These are phyloP conservation scores for Ophiocordyceps unilateralis DNA, from an alignment of 2,329 filamentous ascomycete species.

Conservation along the genomic window DNA sequence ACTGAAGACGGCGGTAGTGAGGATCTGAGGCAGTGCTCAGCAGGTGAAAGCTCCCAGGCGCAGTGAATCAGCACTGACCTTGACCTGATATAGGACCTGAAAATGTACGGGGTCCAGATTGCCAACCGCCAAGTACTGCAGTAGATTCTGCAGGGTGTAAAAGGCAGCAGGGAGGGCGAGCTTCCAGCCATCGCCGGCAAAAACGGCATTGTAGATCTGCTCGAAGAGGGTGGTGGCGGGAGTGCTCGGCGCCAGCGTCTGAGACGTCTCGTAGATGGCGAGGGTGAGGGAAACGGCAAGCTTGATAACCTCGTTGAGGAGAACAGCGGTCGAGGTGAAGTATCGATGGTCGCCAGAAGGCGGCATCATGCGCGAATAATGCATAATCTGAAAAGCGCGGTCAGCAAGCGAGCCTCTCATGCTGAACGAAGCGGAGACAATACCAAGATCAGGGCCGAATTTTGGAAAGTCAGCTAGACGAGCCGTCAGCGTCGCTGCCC, in stretches of 20 bases:
- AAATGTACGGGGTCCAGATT: conserved; percentile 89
- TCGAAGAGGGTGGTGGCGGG: conserved; percentile 66
- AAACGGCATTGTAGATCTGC: conserved; percentile 64
- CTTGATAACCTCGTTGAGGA: conserved; percentile 86
- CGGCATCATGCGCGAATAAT: conserved; percentile 93
- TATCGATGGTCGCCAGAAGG: conserved; percentile 68
- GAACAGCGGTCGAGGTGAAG: conserved; percentile 83
- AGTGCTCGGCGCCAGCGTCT: conserved; percentile 58
- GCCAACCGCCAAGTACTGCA: conserved; percentile 82
- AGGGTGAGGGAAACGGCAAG: conserved; percentile 72
- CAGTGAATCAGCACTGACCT: no score
- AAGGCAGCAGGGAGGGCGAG: conserved; percentile 73
- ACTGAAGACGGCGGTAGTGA: conserved; percentile 78
- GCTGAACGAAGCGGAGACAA: neutral
- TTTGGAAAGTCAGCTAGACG: conserved; percentile 52
- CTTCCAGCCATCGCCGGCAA: conserved; percentile 88
- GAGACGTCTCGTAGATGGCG: conserved; percentile 73
- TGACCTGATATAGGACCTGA: conserved; percentile 84
- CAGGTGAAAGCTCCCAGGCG: no score
- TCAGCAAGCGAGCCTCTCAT: neutral
- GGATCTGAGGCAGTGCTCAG: conserved; percentile 33
- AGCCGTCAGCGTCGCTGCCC: neutral
- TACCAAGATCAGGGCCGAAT: conserved; percentile 61
- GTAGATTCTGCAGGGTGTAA: conserved; percentile 83
- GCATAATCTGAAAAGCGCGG: conserved; percentile 48